Evolutionary conservation across 148 eudicot genomes (phyloP).

Genomic region (Camellia lanceoleosa): DNA sequence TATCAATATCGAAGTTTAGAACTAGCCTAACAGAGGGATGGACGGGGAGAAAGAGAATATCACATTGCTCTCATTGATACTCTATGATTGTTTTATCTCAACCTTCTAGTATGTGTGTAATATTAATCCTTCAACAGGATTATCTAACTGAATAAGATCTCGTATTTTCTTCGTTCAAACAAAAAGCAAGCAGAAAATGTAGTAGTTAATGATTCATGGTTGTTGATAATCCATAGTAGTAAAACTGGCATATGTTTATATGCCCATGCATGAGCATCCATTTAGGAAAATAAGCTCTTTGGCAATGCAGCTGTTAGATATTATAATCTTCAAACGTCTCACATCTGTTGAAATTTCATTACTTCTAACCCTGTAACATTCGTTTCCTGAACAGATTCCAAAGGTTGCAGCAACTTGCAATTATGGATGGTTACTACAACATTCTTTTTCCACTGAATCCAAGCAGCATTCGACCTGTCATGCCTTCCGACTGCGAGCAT

Average conservation of each 20-base stretch:
- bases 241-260: neutral
- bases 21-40: neutral
- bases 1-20: neutral
- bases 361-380: neutral
- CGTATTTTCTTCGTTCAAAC: neutral
- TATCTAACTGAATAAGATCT: neutral
- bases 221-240: neutral
- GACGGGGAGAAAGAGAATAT: neutral
- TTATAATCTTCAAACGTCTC: neutral
- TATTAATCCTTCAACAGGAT: neutral
- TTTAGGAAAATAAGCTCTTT: neutral
- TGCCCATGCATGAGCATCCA: neutral
- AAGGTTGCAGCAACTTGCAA: slow-evolving; percentile 88
- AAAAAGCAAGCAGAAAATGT: neutral
- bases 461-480: slow-evolving; percentile 66
- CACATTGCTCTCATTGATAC: neutral
- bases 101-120: neutral
- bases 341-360: neutral
- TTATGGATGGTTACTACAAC: slow-evolving; percentile 93
- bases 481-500: slow-evolving; percentile 56
- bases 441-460: slow-evolving; percentile 88
- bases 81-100: neutral
- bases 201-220: no score
- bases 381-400: slow-evolving; percentile 56
- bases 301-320: neutral